Evolutionary conservation across 148 eudicot species (phyloP).

Genomic region (Mesembryanthemum crystallinum): DNA sequence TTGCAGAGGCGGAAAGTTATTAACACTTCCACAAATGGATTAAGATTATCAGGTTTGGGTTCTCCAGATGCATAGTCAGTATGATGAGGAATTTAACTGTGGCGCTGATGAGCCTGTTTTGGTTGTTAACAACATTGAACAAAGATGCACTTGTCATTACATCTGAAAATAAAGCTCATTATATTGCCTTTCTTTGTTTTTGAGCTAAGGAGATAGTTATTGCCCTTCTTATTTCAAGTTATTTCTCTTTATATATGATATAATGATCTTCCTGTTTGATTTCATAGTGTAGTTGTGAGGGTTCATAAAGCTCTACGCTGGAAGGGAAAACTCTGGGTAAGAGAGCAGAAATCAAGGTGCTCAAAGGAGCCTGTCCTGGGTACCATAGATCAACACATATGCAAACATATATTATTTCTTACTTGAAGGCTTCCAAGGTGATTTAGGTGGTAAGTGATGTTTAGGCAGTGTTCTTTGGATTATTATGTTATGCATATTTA

Average conservation of each 20-base stretch:
- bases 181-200: not conserved
- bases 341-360: conserved; percentile 66
- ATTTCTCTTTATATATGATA: not conserved
- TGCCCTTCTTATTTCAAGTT: not conserved
- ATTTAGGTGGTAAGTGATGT: conserved; percentile 66
- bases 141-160: conserved; percentile 49
- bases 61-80: conserved; percentile 51
- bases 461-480: not conserved
- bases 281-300: conserved; percentile 46
- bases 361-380: conserved; percentile 69
- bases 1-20: conserved; percentile 37
- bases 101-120: conserved; percentile 53
- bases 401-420: conserved; percentile 63
- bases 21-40: conserved; percentile 48
- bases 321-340: conserved; percentile 52
- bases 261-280: not conserved
- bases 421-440: conserved; percentile 62
- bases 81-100: conserved; percentile 56
- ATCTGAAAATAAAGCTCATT: conserved; percentile 39
- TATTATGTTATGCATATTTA: not conserved
- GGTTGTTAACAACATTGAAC: conserved; percentile 36
- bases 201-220: not conserved
- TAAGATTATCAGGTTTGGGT: conserved; percentile 66
- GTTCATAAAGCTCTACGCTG: conserved; percentile 48
- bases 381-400: conserved; percentile 40